Evolutionary conservation across 768 basidiomycete genomes (phyloP), one percentile per base, ranked within the genome.

Genomic region (Lepiota subincarnata): DNA sequence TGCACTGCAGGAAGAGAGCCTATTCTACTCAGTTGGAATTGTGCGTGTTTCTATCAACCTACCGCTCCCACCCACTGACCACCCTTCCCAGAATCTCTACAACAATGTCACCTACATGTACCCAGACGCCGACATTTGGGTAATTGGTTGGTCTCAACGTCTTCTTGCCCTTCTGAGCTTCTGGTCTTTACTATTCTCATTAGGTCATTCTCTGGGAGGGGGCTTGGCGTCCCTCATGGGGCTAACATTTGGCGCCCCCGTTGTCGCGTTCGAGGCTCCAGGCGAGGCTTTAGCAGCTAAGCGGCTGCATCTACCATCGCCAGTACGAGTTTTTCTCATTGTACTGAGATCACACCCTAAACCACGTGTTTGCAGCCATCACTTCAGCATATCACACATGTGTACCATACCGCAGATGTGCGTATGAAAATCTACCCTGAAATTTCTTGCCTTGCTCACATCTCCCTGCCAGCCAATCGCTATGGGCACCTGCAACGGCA

Each of bases 31-130:
- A 0, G 73, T 90, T 36, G 96, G 92, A 12, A 80, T 82, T 58
- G 95, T 94, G 64, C 61, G 87, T 70, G 4, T n/a, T 28, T 24
- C 49, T 13, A 22, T 47, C 55, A 16, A 45, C 5, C 18, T 41
- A 42, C 34, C 14, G 14, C 41, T 34, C 24, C 51, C 39, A 36
- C 44, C n/a, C 37, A 14, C 48, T 39, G 12, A 53, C 13, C 12
- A 20, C 22, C 24, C 19, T 16, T 44, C 26, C 1, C 50, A 96
- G 93, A 87, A 95, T 64, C 73, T 98, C 6, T 98, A 93, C 69
- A 92, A 94, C 68, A 93, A 97, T 66, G 75, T 98, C 49, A 83
- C 89, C 2, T 87, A 86, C 59, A 82, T 96, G 80, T 98, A 96
- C 64, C 96, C 96, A 0, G 65, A 88, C 39, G 77, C 94, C 31